Evolutionary conservation across 129 eudicot species (phyloP).

Genomic region (Pseudognaphalium luteoalbum): DNA sequence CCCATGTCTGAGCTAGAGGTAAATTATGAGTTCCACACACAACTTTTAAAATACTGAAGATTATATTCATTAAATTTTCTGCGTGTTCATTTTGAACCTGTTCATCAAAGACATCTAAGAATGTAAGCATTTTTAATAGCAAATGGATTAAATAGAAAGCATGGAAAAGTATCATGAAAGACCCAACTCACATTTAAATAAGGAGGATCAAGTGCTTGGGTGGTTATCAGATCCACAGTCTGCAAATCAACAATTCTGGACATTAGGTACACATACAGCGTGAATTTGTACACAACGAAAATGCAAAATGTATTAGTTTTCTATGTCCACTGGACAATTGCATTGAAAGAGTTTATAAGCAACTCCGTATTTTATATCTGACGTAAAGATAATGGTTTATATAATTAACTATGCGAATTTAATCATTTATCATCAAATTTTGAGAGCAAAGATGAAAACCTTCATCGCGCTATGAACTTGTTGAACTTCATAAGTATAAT

Average conservation of each 20-base stretch:
- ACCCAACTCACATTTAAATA: not conserved
- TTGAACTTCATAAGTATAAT: constrained; percentile 16
- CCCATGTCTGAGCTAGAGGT: constrained; percentile 21
- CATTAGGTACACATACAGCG: not conserved
- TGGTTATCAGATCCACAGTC: not conserved
- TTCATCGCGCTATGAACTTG: not conserved
- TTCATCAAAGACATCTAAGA: not conserved
- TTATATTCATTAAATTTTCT: not conserved
- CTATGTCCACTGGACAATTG: not conserved
- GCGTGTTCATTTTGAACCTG: not conserved
- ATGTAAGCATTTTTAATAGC: not conserved
- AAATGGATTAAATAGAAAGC: not conserved
- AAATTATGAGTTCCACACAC: not conserved
- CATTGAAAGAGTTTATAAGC: not conserved
- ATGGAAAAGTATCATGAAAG: not conserved
- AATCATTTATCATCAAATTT: not conserved
- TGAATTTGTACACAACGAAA: no score
- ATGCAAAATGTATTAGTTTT: not conserved
- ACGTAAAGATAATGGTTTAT: no score
- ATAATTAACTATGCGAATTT: not conserved
- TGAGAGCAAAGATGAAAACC: constrained; percentile 16
- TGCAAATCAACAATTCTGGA: not conserved
- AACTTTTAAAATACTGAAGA: not conserved
- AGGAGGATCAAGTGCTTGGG: not conserved
- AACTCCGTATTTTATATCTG: no score